phyloP scores from a whole-genome alignment of 75 land plant genomes.

The Cunninghamia lanceolata region DNA sequence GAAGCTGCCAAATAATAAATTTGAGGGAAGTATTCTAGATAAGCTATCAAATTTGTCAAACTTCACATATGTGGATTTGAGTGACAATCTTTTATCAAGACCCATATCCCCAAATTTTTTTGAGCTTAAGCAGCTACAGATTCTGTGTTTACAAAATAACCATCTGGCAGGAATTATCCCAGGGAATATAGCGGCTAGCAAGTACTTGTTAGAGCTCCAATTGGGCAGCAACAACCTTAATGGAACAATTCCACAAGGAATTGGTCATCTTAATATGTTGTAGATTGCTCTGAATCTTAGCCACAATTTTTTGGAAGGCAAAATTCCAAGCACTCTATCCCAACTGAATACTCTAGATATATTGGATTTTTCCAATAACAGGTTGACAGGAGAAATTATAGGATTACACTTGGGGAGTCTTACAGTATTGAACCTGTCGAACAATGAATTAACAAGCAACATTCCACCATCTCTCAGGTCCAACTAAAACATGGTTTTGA shows the following conservation, averaged over 20 bases:
- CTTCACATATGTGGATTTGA: too few species aligned
- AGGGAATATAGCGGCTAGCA: constrained; percentile 18
- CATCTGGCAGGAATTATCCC: constrained; percentile 39
- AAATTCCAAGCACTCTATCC: neutral
- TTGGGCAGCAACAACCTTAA: too few species aligned
- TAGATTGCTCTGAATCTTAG: constrained; percentile 14
- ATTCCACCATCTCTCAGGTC: neutral
- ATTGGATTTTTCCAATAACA: neutral
- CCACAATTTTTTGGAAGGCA: neutral
- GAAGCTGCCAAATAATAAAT: too few species aligned
- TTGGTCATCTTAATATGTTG: neutral
- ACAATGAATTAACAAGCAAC: constrained; percentile 1
- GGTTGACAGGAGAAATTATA: neutral
- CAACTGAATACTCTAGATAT: neutral
- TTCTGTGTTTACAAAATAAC: too few species aligned
- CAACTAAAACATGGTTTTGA: neutral
- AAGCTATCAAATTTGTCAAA: too few species aligned
- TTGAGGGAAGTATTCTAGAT: too few species aligned
- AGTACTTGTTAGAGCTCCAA: too few species aligned
- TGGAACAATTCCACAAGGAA: neutral
- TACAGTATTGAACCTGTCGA: too few species aligned
- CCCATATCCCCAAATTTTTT: too few species aligned
- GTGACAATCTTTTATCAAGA: too few species aligned
- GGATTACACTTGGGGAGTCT: neutral
- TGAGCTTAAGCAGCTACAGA: too few species aligned